Percentiles rank a stretch among this genome's conserved stretches.
Evolutionary conservation across 192 early-diverging fungal genomes (phyloP).

Genomic region (Entrophospora sp.): DNA sequence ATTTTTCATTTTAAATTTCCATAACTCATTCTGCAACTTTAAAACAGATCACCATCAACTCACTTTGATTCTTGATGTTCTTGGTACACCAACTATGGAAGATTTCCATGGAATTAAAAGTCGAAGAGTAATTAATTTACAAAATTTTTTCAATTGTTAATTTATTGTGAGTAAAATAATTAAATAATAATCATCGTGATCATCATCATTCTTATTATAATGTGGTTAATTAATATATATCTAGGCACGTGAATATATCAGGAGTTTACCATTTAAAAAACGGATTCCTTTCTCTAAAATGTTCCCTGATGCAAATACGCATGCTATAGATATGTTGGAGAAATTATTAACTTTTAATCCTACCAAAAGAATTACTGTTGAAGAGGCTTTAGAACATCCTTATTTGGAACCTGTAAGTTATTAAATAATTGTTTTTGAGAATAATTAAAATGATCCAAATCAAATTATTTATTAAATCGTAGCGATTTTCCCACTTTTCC

Average conservation of each 20-base stretch:
- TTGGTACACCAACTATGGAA: slow-evolving; percentile 76
- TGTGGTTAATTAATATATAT: too few relatives aligned
- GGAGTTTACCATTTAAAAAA: slow-evolving; percentile 67
- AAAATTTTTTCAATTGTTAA: too few relatives aligned
- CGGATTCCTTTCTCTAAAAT: slow-evolving; percentile 62
- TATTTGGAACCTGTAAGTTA: too few relatives aligned
- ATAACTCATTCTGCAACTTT: slow-evolving; percentile 26
- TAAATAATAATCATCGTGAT: too few relatives aligned
- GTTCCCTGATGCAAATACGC: slow-evolving; percentile 74
- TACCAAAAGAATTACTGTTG: slow-evolving; percentile 70
- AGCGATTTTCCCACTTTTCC: too few relatives aligned
- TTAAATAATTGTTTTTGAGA: too few relatives aligned
- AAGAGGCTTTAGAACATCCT: slow-evolving; percentile 75
- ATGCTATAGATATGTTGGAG: slow-evolving; percentile 75
- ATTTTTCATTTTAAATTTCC: neutral
- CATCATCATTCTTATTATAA: too few relatives aligned
- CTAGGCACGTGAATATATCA: slow-evolving; percentile 80
- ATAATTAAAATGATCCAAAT: too few relatives aligned
- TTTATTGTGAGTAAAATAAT: too few relatives aligned
- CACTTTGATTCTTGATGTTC: slow-evolving; percentile 77
- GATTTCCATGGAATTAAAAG: slow-evolving; percentile 65
- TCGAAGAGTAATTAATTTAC: slow-evolving; percentile 38
- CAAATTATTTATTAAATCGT: too few relatives aligned
- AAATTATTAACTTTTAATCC: slow-evolving; percentile 76
- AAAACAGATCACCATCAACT: slow-evolving; percentile 78